phyloP scores from a whole-genome alignment of 2,329 filamentous ascomycete genomes.

The Neoascochyta sp. region DNA sequence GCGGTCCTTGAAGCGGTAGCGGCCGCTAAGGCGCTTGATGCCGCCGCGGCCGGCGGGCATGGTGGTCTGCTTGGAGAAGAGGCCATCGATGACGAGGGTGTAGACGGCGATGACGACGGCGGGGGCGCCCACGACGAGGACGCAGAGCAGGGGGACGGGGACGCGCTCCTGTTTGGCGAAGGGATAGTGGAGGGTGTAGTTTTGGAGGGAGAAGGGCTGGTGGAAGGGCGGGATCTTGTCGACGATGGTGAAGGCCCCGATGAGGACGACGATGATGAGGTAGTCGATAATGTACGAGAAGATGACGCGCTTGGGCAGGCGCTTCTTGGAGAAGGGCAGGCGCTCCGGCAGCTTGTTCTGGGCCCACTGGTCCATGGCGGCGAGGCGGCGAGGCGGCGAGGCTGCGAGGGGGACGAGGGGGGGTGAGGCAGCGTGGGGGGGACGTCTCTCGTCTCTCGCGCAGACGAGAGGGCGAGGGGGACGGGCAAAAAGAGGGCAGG shows the following conservation, averaged over 20 bases:
- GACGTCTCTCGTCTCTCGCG: no score
- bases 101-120: conserved; percentile 52
- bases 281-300: conserved; percentile 59
- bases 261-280: conserved; percentile 54
- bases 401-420: no score
- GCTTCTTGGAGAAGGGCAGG: conserved; percentile 54
- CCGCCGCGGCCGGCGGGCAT: conserved; percentile 26
- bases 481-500: no score
- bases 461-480: no score
- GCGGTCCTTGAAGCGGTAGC: conserved; percentile 53
- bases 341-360: conserved; percentile 42
- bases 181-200: conserved; percentile 57
- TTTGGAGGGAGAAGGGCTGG: conserved; percentile 55
- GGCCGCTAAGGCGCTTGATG: conserved; percentile 39
- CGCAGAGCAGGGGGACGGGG: conserved; percentile 48
- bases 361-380: conserved; percentile 35
- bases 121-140: conserved; percentile 50
- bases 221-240: conserved; percentile 55
- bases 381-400: no score
- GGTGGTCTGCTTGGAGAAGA: conserved; percentile 51
- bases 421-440: no score
- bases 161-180: conserved; percentile 55
- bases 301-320: conserved; percentile 48
- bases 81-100: conserved; percentile 56
- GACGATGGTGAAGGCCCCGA: conserved; percentile 51